phyloP scores from a whole-genome alignment of 2,329 filamentous ascomycete genomes.

The Colletotrichum tofieldiae region DNA sequence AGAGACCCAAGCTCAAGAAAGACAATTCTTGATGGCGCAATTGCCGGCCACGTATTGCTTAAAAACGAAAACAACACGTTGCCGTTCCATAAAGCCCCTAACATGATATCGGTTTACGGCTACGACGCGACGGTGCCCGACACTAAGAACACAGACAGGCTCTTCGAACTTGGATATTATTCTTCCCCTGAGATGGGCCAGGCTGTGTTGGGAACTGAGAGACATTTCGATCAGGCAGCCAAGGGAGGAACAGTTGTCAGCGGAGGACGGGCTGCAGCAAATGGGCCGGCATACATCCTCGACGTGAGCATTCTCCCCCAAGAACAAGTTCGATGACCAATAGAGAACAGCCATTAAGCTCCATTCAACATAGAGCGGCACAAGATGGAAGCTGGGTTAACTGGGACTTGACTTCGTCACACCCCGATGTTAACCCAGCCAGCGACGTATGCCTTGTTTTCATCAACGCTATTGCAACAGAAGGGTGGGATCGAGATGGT shows the following conservation, averaged over 20 bases:
- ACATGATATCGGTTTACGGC: constrained; percentile 72
- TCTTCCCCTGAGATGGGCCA: constrained; percentile 63
- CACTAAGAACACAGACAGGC: constrained; percentile 64
- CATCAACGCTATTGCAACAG: constrained; percentile 78
- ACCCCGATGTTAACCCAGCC: constrained; percentile 62
- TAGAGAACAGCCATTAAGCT: constrained; percentile 65
- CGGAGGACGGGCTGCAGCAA: constrained; percentile 67
- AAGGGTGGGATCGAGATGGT: constrained; percentile 76
- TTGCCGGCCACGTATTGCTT: constrained; percentile 81
- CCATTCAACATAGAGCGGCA: constrained; percentile 68
- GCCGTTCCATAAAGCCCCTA: constrained; percentile 71
- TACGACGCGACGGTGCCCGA: constrained; percentile 72
- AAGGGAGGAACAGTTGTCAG: constrained; percentile 67
- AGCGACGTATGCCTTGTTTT: constrained; percentile 79
- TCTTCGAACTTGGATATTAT: constrained; percentile 63
- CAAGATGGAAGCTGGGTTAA: constrained; percentile 71
- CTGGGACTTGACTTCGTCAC: constrained; percentile 69
- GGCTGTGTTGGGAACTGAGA: constrained; percentile 59
- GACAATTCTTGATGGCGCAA: constrained; percentile 66
- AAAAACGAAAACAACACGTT: constrained; percentile 79
- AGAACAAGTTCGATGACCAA: constrained; percentile 42
- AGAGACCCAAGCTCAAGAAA: constrained; percentile 61
- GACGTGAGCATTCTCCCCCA: constrained; percentile 54
- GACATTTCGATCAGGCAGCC: constrained; percentile 65
- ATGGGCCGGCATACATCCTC: constrained; percentile 64